Evolutionary conservation across 352 stramenopile species (phyloP), one percentile per base, ranked within the genome.

Genomic region (Phytophthora chlamydospora): DNA sequence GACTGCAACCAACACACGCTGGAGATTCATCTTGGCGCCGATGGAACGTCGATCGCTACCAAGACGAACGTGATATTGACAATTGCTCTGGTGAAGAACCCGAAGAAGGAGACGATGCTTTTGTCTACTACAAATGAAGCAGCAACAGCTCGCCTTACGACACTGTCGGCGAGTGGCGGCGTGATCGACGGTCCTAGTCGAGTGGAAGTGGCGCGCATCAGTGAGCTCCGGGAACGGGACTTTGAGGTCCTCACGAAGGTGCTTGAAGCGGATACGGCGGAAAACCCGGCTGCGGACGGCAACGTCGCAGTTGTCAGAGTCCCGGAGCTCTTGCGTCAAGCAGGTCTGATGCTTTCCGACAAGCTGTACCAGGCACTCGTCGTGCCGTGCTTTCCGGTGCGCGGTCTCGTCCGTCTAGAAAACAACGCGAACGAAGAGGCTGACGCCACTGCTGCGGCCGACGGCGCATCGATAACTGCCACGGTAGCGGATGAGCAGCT

Each of bases 121-220:
- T 58, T 62, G 35, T 33, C 49, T 24, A 7, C 32, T 4, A 60
- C 48, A 4, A 53, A 14, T 27, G 21, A 4, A n/a, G 48, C 43
- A 6, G 21, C 43, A 9, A 32, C 50, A 19, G 78, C 71, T 27
- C 57, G 78, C 0, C 54, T 93, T 12, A 91, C 78, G 4, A 91
- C 80, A 38, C 59, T 90, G 2, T 74, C 73, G 0, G 21, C 66
- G 5, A 78, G 55, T 50, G 76, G 74, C 8, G 72, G 78, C 6
- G 81, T 91, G 21, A 79, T 93, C 33, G 79, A 91, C 56, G 84
- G 81, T 0, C 84, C 84, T 0, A 76, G 45, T 13, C 75, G 58
- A 40, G 52, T 93, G 14, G 74, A 89, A 31, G 69, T 91, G n/a
- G 67, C 84, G 1, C 57, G 68, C 3, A 93, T 90, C 53, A 91